Evolutionary conservation across 177 flowering plant genomes (phyloP).

Genomic region (Vitis hybrid): DNA sequence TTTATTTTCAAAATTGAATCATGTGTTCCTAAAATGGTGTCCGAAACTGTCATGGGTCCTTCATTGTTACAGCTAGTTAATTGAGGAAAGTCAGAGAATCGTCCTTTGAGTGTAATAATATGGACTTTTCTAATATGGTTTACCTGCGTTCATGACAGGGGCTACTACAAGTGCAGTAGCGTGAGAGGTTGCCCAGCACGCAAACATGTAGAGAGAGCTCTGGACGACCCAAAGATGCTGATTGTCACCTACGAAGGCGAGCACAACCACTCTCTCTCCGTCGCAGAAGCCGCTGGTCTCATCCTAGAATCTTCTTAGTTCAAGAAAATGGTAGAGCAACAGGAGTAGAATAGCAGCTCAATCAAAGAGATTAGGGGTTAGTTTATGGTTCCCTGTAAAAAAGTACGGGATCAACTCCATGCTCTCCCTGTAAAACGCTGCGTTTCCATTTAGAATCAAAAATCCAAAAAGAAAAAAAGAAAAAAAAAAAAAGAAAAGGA

Average conservation of each 20-base stretch:
- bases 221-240: constrained; percentile 67
- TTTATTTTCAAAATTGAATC: neutral
- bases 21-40: neutral
- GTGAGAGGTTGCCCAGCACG: constrained; percentile 77
- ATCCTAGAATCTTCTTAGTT: constrained; percentile 68
- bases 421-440: constrained; percentile 6
- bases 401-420: constrained; percentile 3
- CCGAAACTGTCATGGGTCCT: neutral
- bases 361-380: no score
- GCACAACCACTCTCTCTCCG: constrained; percentile 58
- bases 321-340: no score
- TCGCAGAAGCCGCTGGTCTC: constrained; percentile 42
- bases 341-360: no score
- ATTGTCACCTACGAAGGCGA: constrained; percentile 77
- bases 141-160: constrained; percentile 35
- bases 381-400: constrained; percentile 5
- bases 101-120: neutral
- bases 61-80: neutral
- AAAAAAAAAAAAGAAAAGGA: neutral
- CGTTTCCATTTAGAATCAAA: neutral
- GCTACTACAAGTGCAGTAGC: constrained; percentile 84
- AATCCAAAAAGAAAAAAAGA: neutral
- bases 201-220: constrained; percentile 76
- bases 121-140: neutral
- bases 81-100: neutral